Evolutionary conservation across 2,329 filamentous ascomycete species (phyloP).

Genomic region (Cercospora sp.): DNA sequence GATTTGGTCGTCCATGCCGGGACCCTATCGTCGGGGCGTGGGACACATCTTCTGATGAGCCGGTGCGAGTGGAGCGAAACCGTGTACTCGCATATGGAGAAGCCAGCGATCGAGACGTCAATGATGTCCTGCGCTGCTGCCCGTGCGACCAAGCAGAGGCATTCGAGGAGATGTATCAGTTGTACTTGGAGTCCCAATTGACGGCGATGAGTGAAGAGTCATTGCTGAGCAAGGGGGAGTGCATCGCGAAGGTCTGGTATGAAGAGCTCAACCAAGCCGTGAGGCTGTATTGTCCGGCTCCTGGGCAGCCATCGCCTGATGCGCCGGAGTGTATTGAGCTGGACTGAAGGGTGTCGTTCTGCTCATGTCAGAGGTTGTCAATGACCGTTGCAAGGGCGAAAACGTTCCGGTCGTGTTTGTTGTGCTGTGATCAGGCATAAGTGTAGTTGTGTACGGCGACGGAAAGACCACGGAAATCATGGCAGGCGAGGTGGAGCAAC

Average conservation of each 20-base stretch:
- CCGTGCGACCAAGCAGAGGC: slow-evolving; percentile 2
- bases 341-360: background rate
- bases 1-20: slow-evolving; percentile 1
- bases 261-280: background rate
- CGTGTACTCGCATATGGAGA: background rate
- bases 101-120: background rate
- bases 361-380: background rate
- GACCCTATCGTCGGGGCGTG: background rate
- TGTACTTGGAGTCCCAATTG: background rate
- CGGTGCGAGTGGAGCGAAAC: background rate
- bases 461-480: background rate
- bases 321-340: slow-evolving; percentile 5
- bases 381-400: background rate
- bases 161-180: slow-evolving; percentile 1
- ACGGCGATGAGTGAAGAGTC: background rate
- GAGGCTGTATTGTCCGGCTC: slow-evolving; percentile 1
- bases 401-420: background rate
- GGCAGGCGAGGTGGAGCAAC: background rate
- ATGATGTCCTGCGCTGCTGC: background rate
- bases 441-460: background rate
- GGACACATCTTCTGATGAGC: background rate
- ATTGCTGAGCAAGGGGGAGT: background rate
- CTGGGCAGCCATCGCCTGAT: background rate
- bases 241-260: background rate
- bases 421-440: background rate